Conservation (phyloP, 2,329 filamentous ascomycete species). For the Sclerotinia borealis region DNA sequence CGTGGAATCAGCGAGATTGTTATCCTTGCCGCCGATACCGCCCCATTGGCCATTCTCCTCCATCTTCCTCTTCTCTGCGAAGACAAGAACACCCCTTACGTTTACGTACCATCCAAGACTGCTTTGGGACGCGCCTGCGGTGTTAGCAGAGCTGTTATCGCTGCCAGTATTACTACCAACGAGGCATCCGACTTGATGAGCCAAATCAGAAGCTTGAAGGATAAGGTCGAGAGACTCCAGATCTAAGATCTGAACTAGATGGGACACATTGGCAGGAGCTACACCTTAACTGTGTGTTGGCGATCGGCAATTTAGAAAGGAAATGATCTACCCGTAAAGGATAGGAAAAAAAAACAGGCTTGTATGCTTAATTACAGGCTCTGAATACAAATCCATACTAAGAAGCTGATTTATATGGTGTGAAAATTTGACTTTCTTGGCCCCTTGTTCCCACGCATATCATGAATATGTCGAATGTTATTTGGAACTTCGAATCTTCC, state of each 20-base stretch:
- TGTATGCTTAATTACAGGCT: neutral
- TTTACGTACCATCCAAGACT: constrained; percentile 72
- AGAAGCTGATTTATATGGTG: neutral
- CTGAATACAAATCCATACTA: constrained; percentile 4
- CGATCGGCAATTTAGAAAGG: neutral
- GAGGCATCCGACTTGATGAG: constrained; percentile 80
- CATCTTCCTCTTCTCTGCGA: constrained; percentile 86
- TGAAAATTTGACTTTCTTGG: neutral
- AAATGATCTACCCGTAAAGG: neutral
- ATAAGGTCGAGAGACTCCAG: constrained; percentile 92
- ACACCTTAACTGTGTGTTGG: constrained; percentile 13
- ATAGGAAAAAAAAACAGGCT: neutral
- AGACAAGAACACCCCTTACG: constrained; percentile 69
- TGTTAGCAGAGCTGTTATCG: constrained; percentile 82
- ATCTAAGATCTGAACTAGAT: constrained; percentile 53
- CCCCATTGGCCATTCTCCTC: constrained; percentile 79
- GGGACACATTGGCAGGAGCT: constrained; percentile 1
- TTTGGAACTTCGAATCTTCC: neutral
- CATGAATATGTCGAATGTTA: neutral
- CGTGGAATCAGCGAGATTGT: constrained; percentile 86
- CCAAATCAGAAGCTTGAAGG: constrained; percentile 83
- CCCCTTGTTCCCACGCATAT: neutral
- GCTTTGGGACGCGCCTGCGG: constrained; percentile 84
- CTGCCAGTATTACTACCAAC: constrained; percentile 83
- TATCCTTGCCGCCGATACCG: constrained; percentile 82